These are phyloP conservation scores for Umbelopsis ramanniana DNA, from an alignment of 192 early-diverging fungal species.

Conservation along the genomic window DNA sequence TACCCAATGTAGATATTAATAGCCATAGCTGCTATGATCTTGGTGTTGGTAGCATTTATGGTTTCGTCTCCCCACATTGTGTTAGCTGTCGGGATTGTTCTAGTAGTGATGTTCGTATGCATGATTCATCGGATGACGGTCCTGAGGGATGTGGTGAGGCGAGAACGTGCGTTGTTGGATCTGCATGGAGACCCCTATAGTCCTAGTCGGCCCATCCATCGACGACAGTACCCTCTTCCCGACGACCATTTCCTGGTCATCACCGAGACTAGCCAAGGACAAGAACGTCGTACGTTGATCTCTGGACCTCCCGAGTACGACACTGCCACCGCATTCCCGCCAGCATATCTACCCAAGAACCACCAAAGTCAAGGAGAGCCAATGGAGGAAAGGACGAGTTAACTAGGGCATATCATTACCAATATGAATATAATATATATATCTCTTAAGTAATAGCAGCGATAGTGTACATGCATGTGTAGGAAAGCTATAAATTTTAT, in stretches of 20 bases:
- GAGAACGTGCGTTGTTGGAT: background rate
- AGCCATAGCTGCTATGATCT: background rate
- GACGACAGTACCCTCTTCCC: background rate
- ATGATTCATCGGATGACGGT: constrained; percentile 4
- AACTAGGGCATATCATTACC: background rate
- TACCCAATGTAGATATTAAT: background rate
- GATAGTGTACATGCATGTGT: too few species aligned
- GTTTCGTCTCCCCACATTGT: constrained; percentile 2
- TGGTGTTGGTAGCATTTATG: background rate
- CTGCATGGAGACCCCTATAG: background rate
- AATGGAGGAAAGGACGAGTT: constrained; percentile 5
- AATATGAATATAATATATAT: too few species aligned
- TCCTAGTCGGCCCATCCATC: background rate
- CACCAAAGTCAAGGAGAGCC: background rate
- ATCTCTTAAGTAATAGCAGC: too few species aligned
- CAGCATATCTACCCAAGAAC: background rate
- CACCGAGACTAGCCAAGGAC: background rate
- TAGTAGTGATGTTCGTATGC: background rate
- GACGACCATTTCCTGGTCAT: constrained; percentile 12
- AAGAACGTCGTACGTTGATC: constrained; percentile 9
- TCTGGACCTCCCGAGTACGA: background rate
- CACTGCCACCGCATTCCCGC: background rate
- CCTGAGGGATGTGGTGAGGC: background rate
- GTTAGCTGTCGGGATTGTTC: background rate
- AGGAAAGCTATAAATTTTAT: too few species aligned